Conservation (phyloP, 345 rosid genomes). For the Hirschfeldia incana region DNA sequence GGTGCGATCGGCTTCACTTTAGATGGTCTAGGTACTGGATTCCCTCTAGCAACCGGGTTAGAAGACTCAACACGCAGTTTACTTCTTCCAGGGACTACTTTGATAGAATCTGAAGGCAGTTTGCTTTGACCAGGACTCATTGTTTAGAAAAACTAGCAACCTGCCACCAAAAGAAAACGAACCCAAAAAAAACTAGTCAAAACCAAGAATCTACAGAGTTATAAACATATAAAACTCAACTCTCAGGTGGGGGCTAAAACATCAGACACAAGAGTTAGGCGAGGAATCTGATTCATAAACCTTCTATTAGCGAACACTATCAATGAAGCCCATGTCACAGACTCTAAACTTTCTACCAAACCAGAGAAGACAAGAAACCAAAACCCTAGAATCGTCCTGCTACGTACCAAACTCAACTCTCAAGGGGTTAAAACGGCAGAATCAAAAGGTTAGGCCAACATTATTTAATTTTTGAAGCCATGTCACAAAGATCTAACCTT, state of each 20-base stretch:
- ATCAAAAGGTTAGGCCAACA: too few species aligned
- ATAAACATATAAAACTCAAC: too few species aligned
- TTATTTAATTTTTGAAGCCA: neutral
- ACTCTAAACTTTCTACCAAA: too few species aligned
- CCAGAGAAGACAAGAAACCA: neutral
- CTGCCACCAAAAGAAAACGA: neutral
- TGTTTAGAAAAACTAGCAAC: slow-evolving; percentile 5
- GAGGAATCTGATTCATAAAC: neutral
- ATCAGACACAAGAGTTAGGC: neutral
- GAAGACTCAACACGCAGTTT: slow-evolving; percentile 32
- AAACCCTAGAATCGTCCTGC: neutral
- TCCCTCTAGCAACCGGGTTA: slow-evolving; percentile 32
- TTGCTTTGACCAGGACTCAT: slow-evolving; percentile 26
- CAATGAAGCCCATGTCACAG: too few species aligned
- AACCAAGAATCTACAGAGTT: neutral
- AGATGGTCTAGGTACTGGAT: neutral
- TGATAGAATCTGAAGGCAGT: slow-evolving; percentile 26
- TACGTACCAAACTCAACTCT: too few species aligned
- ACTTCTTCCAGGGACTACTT: slow-evolving; percentile 36
- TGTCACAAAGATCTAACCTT: slow-evolving; percentile 2
- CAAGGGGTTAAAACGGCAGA: too few species aligned
- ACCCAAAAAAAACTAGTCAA: neutral
- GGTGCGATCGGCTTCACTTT: slow-evolving; percentile 29
- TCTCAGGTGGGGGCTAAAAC: neutral
- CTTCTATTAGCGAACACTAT: neutral